Conservation (phyloP, 2,329 filamentous ascomycete genomes). For the Helotiales sp. region DNA sequence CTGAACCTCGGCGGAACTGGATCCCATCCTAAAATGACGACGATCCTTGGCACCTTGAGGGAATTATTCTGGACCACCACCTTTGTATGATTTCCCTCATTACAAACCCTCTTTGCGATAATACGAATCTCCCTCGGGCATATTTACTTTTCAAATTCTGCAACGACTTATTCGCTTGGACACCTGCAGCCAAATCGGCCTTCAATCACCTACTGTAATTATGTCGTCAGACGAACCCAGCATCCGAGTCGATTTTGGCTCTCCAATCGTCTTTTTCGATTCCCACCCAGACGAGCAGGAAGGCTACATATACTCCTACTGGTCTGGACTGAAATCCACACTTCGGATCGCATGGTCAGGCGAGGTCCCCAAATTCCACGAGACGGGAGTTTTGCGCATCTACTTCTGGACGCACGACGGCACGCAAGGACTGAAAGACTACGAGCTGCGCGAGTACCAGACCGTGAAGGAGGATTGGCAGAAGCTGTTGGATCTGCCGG, state of each 20-base stretch:
- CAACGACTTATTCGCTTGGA: background rate
- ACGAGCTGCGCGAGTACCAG: constrained; percentile 35
- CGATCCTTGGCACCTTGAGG: background rate
- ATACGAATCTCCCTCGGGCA: background rate
- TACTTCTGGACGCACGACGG: constrained; percentile 37
- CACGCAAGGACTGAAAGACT: constrained; percentile 36
- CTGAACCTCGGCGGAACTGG: background rate
- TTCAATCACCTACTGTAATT: background rate
- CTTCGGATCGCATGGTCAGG: constrained; percentile 38
- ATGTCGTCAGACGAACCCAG: constrained; percentile 13
- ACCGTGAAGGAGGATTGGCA: constrained; percentile 35
- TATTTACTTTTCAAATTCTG: background rate
- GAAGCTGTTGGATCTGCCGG: constrained; percentile 30
- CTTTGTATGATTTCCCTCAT: background rate
- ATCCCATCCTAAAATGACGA: background rate
- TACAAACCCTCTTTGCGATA: background rate
- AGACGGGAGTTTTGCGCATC: constrained; percentile 34
- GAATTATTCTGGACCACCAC: background rate
- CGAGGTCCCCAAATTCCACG: constrained; percentile 33
- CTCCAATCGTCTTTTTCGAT: constrained; percentile 38
- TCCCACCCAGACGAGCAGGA: constrained; percentile 39
- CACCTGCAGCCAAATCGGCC: background rate
- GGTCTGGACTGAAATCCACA: constrained; percentile 29
- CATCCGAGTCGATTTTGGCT: constrained; percentile 28
- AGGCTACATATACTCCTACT: constrained; percentile 35